Conservation (phyloP, 1,139 yeast species). For the Scheffersomyces illinoinensis region DNA sequence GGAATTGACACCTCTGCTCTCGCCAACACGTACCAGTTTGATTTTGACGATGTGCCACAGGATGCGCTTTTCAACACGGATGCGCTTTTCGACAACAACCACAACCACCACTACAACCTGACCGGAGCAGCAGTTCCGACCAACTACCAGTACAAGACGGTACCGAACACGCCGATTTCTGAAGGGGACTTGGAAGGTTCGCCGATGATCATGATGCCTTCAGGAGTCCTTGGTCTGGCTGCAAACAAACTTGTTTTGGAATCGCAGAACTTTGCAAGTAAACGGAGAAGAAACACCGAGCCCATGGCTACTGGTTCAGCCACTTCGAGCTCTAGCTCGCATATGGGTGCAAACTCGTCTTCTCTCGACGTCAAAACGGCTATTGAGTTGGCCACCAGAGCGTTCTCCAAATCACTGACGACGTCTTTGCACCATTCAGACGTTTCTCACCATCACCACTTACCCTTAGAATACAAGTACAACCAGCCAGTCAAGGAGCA, state of each 20-base stretch:
- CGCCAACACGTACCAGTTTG: neutral
- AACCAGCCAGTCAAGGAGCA: slow-evolving; percentile 3
- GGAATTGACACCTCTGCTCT: neutral
- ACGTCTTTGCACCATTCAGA: neutral
- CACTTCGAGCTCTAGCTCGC: neutral
- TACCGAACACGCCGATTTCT: neutral
- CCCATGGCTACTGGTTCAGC: neutral
- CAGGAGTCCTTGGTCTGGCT: neutral
- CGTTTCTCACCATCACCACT: neutral
- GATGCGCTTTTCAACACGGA: neutral
- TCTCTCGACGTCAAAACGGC: slow-evolving; percentile 13
- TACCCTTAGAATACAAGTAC: neutral
- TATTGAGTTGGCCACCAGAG: slow-evolving; percentile 12
- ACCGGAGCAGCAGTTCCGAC: neutral
- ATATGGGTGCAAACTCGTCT: slow-evolving; percentile 1
- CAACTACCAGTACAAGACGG: neutral
- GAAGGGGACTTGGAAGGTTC: neutral
- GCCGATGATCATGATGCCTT: neutral
- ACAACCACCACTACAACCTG: neutral
- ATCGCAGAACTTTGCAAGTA: neutral
- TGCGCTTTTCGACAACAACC: neutral
- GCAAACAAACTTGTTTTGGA: neutral
- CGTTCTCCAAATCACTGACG: slow-evolving; percentile 3
- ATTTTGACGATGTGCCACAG: neutral
- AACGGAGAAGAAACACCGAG: neutral